Conservation (phyloP, 345 rosid species). For the Cardamine occulta region DNA sequence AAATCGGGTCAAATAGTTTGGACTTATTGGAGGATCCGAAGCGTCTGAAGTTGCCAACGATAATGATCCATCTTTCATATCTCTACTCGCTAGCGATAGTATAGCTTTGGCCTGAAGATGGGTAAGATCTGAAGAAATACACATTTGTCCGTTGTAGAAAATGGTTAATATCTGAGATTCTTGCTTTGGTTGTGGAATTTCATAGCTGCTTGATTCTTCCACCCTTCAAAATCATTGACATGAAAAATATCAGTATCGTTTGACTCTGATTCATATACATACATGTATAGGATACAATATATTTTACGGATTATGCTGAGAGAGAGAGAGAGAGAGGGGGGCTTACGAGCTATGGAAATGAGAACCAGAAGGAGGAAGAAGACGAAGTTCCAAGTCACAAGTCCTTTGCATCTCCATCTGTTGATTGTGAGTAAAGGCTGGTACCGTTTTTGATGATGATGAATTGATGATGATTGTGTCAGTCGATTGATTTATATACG, state of each 20-base stretch:
- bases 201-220: slow-evolving; percentile 7
- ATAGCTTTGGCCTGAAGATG: slow-evolving; percentile 21
- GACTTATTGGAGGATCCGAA: neutral
- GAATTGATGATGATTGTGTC: neutral
- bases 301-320: neutral
- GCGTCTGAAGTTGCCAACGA: neutral
- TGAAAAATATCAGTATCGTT: neutral
- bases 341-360: slow-evolving; percentile 6
- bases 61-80: neutral
- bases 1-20: neutral
- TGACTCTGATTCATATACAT: neutral
- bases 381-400: slow-evolving; percentile 40
- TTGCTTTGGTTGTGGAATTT: slow-evolving; percentile 8
- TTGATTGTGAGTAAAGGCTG: slow-evolving; percentile 2
- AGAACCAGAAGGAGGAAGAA: slow-evolving; percentile 17
- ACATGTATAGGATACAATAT: neutral
- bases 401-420: slow-evolving; percentile 32
- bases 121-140: slow-evolving; percentile 31
- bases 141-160: slow-evolving; percentile 33
- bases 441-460: slow-evolving; percentile 23
- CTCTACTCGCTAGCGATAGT: slow-evolving; percentile 32
- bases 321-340: slow-evolving; percentile 11
- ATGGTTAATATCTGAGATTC: slow-evolving; percentile 28
- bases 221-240: slow-evolving; percentile 15
- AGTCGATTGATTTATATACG: slow-evolving; percentile 14